Evolutionary conservation across 2,329 filamentous ascomycete genomes (phyloP), one percentile per base, ranked within the genome.

Genomic region (Sporothrix pallida): DNA sequence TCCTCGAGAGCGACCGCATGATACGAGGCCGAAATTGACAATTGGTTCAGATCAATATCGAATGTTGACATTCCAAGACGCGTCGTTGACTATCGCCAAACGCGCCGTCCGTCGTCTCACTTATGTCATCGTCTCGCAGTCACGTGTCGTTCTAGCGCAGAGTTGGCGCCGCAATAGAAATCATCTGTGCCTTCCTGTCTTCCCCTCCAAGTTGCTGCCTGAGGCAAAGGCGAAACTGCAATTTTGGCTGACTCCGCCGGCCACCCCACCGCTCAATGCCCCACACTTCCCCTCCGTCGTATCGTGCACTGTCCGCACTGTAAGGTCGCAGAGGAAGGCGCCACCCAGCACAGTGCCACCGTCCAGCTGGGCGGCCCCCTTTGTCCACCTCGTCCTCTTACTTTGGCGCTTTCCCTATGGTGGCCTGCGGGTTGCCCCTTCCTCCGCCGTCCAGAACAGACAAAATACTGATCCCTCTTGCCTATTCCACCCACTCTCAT

Each of bases 341-440:
- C 62, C 42, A 20, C 9, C 7, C 15, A 68, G 65, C 65, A 72
- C 70, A 72, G 70, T 72, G 70, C 60, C 46, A 9, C 48, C 2
- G 17, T 10, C 26, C 31, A 37, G 31, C 31, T 37, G 2, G 31
- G 31, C 31, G 31, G 4, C 23, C 10, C 9, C 3, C 44, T 15
- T 42, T 17, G 9, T 10, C 42, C 42, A 17, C 12, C 37, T 67
- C 37, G 65, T 68, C 46, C 46, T n/a, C 46, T 46, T 10, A 8
- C 12, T 68, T 63, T 68, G 65, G 65, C 65, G 42, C 42, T 44
- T 67, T 67, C 15, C 26, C 62, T 60, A 2, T 15, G 4, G 9
- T 69, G 17, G 44, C 37, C 46, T 23, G 72, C 70, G 70, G 74
- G 71, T 70, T 72, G 74, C 71, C 70, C 75, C 75, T 74, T 75